These are phyloP conservation scores for Dioszegia hungarica DNA, from an alignment of 768 basidiomycete species.

Conservation along the genomic window DNA sequence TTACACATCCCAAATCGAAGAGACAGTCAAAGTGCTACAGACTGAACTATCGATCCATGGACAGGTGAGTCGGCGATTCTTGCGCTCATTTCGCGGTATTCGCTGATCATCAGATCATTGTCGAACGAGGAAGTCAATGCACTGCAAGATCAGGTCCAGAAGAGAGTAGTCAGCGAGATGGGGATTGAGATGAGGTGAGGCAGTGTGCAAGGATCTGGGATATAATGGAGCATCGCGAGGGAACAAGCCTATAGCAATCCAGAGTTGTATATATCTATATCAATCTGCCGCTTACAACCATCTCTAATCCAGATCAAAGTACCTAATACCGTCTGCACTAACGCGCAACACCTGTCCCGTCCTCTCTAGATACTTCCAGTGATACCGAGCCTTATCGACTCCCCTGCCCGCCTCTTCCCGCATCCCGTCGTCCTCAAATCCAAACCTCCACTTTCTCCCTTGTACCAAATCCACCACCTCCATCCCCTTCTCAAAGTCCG, in stretches of 20 bases:
- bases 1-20: slow-evolving; percentile 80
- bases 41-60: slow-evolving; percentile 94
- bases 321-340: neutral
- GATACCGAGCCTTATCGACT: neutral
- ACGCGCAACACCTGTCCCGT: neutral
- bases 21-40: slow-evolving; percentile 79
- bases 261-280: neutral
- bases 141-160: slow-evolving; percentile 58
- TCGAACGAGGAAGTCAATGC: slow-evolving; percentile 82
- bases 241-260: too few species aligned
- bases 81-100: too few species aligned
- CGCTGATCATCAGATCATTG: slow-evolving; percentile 57
- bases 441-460: slow-evolving; percentile 1
- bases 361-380: neutral
- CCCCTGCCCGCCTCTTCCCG: neutral
- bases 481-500: neutral
- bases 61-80: slow-evolving; percentile 65
- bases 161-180: slow-evolving; percentile 46
- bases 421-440: neutral
- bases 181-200: slow-evolving; percentile 51
- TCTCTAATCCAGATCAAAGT: neutral
- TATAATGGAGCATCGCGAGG: too few species aligned
- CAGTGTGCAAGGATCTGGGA: neutral
- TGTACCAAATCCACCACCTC: neutral
- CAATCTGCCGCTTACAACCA: neutral